Conservation (phyloP, 352 stramenopile species). For the Globisporangium viniferum region DNA sequence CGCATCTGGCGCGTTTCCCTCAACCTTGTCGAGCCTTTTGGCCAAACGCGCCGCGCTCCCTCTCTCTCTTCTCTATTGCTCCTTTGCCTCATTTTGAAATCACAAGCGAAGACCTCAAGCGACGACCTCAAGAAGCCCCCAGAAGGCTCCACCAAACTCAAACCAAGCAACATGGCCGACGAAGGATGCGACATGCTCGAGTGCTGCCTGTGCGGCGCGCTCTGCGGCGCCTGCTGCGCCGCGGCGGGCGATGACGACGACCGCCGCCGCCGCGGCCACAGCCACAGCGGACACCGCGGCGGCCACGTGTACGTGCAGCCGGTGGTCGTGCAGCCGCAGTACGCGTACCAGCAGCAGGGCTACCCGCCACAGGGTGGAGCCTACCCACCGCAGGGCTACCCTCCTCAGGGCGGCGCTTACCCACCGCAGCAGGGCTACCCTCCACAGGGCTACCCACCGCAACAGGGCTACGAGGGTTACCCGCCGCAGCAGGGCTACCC, state of each 20-base stretch:
- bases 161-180: slow-evolving; percentile 29
- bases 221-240: slow-evolving; percentile 75
- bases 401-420: slow-evolving; percentile 27
- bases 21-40: not conserved
- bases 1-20: not conserved
- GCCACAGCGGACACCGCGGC: slow-evolving; percentile 26
- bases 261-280: slow-evolving; percentile 32
- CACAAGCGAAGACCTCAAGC: slow-evolving; percentile 2
- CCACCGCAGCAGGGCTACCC: slow-evolving; percentile 30
- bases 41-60: too few relatives aligned
- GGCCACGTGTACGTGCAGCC: slow-evolving; percentile 71
- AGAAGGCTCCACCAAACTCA: not conserved
- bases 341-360: slow-evolving; percentile 27
- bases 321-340: slow-evolving; percentile 50
- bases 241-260: slow-evolving; percentile 31
- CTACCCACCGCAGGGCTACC: slow-evolving; percentile 49
- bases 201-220: slow-evolving; percentile 69
- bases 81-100: slow-evolving; percentile 22
- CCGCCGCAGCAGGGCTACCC: slow-evolving; percentile 31
- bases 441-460: slow-evolving; percentile 34
- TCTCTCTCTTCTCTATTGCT: not conserved
- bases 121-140: slow-evolving; percentile 3
- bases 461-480: slow-evolving; percentile 6
- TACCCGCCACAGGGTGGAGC: slow-evolving; percentile 27
- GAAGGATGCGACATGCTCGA: slow-evolving; percentile 78